phyloP scores from a whole-genome alignment of 2,329 filamentous ascomycete species.

The Trichoderma sp. region DNA sequence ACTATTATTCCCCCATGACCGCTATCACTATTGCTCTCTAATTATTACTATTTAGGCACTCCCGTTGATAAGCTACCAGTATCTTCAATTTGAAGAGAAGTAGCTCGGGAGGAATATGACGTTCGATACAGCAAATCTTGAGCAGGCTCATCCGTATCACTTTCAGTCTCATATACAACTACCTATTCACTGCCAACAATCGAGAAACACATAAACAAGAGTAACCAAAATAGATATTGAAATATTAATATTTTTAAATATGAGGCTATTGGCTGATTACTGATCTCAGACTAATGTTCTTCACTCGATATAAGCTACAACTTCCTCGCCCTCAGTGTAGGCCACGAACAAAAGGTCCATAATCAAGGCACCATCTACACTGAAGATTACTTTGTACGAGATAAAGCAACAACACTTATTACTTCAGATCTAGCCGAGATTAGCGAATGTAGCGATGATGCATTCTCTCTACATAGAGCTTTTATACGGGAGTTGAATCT shows the following conservation, averaged over 20 bases:
- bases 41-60: background rate
- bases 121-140: background rate
- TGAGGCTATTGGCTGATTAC: background rate
- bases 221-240: background rate
- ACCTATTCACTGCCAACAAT: background rate
- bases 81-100: background rate
- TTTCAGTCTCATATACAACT: background rate
- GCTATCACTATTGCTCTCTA: background rate
- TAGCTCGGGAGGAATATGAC: background rate
- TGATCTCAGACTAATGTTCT: background rate
- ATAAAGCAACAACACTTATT: background rate
- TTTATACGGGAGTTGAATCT: background rate
- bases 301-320: background rate
- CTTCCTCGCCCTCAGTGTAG: background rate
- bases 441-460: background rate
- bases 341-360: background rate
- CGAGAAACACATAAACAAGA: background rate
- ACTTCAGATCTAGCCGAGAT: background rate
- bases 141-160: background rate
- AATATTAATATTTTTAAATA: background rate
- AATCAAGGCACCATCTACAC: background rate
- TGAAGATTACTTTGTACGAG: background rate
- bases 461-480: background rate
- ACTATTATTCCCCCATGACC: background rate
- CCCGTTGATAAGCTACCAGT: no score